Percentiles rank a stretch among this genome's conserved stretches.
Evolutionary conservation across 1,139 yeast species (phyloP).

Genomic region (Candida sanyaensis): DNA sequence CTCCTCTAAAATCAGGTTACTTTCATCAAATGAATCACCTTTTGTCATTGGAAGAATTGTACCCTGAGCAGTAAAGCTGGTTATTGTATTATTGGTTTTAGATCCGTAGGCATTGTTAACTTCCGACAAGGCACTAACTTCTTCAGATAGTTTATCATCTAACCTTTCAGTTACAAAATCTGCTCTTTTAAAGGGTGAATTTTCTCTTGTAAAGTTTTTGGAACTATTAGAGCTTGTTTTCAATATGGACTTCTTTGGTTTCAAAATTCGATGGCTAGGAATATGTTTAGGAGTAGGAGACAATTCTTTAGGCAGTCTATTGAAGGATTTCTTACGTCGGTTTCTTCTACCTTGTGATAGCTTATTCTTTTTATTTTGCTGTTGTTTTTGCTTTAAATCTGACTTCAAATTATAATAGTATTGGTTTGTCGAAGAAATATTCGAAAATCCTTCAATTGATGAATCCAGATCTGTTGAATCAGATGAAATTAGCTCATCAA

Average conservation of each 20-base stretch:
- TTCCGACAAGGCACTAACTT: slow-evolving; percentile 14
- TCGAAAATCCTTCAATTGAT: slow-evolving; percentile 18
- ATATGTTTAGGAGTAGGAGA: slow-evolving; percentile 48
- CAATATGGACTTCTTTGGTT: slow-evolving; percentile 45
- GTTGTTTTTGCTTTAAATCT: slow-evolving; percentile 12
- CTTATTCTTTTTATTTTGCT: slow-evolving; percentile 8
- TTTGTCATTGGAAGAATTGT: slow-evolving; percentile 10
- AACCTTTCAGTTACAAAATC: slow-evolving; percentile 6
- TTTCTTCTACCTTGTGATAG: slow-evolving; percentile 2
- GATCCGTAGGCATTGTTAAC: slow-evolving; percentile 17
- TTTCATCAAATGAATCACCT: slow-evolving; percentile 1
- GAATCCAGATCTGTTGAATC: slow-evolving; percentile 34
- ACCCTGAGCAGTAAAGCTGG: slow-evolving; percentile 13
- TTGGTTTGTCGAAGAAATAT: slow-evolving; percentile 20
- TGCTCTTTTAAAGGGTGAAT: slow-evolving; percentile 11
- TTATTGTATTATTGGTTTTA: slow-evolving; percentile 10
- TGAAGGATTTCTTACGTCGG: background rate
- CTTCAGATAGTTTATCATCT: slow-evolving; percentile 11
- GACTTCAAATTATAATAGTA: slow-evolving; percentile 25
- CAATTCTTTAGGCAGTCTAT: slow-evolving; percentile 11
- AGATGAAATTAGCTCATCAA: slow-evolving; percentile 15
- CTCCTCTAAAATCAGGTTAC: background rate
- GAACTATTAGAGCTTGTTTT: slow-evolving; percentile 20
- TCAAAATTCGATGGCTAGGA: slow-evolving; percentile 45
- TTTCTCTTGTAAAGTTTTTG: slow-evolving; percentile 9